Conservation (phyloP, 148 eudicot species). For the Oxyria digyna region DNA sequence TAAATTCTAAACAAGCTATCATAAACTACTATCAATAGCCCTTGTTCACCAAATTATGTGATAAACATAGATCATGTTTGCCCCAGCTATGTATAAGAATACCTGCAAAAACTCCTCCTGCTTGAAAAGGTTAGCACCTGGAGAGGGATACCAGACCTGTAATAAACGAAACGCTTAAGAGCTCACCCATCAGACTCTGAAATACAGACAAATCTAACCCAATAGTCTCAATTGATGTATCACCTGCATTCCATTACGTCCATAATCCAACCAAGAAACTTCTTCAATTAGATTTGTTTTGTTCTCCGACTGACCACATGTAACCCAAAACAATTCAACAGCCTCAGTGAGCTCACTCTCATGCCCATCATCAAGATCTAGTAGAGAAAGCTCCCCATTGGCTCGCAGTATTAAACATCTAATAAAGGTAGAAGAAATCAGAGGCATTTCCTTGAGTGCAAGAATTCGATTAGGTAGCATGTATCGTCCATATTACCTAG, state of each 20-base stretch:
- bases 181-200: constrained; percentile 20
- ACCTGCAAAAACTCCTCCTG: constrained; percentile 99
- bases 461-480: background rate
- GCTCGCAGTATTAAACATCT: constrained; percentile 84
- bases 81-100: background rate
- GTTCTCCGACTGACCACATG: constrained; percentile 80
- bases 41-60: background rate
- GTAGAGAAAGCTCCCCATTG: constrained; percentile 81
- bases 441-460: background rate
- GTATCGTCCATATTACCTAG: constrained; percentile 35
- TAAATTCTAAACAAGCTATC: background rate
- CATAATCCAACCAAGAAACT: constrained; percentile 98
- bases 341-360: constrained; percentile 89
- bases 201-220: constrained; percentile 5
- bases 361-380: constrained; percentile 86
- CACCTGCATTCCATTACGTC: constrained; percentile 99
- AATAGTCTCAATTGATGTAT: constrained; percentile 24
- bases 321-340: constrained; percentile 97
- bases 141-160: constrained; percentile 99
- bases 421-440: constrained; percentile 13
- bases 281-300: constrained; percentile 84
- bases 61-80: background rate
- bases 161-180: constrained; percentile 28
- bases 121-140: constrained; percentile 78
- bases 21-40: background rate